These are phyloP conservation scores for Carallia brachiata DNA, from an alignment of 345 rosid genomes.

Conservation along the genomic window DNA sequence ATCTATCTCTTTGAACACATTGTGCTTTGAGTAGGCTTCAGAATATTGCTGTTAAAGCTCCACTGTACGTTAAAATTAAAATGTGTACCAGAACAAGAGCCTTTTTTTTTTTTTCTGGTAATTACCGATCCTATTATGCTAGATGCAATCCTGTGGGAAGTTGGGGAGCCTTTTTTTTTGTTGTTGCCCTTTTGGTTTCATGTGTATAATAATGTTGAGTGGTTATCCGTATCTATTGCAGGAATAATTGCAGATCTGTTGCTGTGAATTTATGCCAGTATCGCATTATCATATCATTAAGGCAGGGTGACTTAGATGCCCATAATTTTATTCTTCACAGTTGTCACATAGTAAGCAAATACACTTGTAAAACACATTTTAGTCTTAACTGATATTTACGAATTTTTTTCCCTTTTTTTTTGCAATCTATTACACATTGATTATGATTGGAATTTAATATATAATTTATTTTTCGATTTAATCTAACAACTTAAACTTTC, in stretches of 20 bases:
- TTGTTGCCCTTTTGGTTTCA: neutral
- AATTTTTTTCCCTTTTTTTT: no score
- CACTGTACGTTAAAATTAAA: constrained; percentile 18
- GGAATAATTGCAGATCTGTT: constrained; percentile 27
- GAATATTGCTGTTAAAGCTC: constrained; percentile 28
- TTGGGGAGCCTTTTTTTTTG: no score
- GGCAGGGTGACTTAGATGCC: constrained; percentile 21
- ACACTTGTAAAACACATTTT: no score
- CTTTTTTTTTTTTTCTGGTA: constrained; percentile 3
- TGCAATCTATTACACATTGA: no score
- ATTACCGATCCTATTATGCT: constrained; percentile 19
- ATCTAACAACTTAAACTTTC: no score
- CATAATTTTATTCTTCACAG: constrained; percentile 16
- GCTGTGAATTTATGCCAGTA: constrained; percentile 29
- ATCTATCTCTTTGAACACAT: no score
- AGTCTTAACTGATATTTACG: no score
- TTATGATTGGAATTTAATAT: no score
- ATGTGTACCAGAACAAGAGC: neutral
- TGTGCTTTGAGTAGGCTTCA: neutral
- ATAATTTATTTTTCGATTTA: no score
- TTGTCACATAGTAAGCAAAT: no score
- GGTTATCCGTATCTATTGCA: constrained; percentile 8
- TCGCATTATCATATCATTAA: constrained; percentile 13
- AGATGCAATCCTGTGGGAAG: constrained; percentile 22
- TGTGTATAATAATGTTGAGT: constrained; percentile 1